Base-by-base conservation (phyloP, 2,329 filamentous ascomycete species). In the Aspergillus sp. region DNA sequence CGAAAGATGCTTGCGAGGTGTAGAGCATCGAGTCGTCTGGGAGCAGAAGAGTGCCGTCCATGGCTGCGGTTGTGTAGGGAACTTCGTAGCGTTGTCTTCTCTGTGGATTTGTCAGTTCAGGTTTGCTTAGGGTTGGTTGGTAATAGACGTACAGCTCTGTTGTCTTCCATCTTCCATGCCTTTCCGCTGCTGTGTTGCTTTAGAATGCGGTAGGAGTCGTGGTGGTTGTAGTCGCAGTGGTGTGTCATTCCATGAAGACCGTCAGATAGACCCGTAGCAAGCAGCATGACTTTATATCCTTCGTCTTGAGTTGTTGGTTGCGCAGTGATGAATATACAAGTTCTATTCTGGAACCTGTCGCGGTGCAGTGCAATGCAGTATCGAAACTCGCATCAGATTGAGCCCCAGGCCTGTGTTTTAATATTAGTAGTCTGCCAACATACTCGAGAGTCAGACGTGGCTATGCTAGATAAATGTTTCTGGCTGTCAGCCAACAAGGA, bases 381-480 rank as follows among this genome's bases (percentile, higher is more conserved):
- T 33, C 24, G 33, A 50, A 31, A 31, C 9, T 31, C 27, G 35
- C 46, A n/a, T 24, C 33, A 14, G 33, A 15, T 39, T 39, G 39
- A 50, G 33, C 47, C 33, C 47, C 48, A 27, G 31, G 48, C 6
- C 44, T 4, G 21, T 17, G 33, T 51, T 49, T 39, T 51, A 37
- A 43, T 50, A 51, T 51, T 50, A 51, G 37, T 23, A 51, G 19
- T 15, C 15, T 27, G 48, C 12, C 21, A 51, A 19, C 15, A 40
- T n/a, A n/a, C 19, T 23, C 43, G 27, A 46, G 56, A 54, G 62
- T 64, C 58, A 64, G 58, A 63, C 56, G 62, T 59, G 62, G 62
- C 62, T 64, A 63, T 64, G 62, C 62, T 21, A 11, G 44, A 4
- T 35, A 7, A 27, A 33, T 52, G 35, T 48, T 27, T 50, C 51